These are phyloP conservation scores for Psilocybe tampanensis DNA, from an alignment of 768 basidiomycete species.

Conservation along the genomic window DNA sequence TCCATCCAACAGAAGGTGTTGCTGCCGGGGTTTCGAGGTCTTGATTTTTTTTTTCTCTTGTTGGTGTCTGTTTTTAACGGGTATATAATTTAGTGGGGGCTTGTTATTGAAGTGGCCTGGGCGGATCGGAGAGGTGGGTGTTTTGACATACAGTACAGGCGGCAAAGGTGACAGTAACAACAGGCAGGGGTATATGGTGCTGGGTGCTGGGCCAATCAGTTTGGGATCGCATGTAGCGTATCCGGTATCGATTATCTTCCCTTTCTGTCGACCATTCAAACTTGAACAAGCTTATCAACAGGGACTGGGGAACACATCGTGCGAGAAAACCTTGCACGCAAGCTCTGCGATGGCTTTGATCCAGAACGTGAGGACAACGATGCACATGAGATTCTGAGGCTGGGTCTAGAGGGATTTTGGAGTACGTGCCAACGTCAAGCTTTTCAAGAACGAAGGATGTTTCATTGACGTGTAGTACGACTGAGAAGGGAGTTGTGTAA, in stretches of 20 bases:
- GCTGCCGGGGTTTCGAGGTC: slow-evolving; percentile 82
- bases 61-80: neutral
- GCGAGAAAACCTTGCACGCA: slow-evolving; percentile 54
- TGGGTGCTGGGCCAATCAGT: slow-evolving; percentile 70
- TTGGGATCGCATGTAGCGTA: slow-evolving; percentile 68
- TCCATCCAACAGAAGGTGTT: slow-evolving; percentile 43
- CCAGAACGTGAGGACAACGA: slow-evolving; percentile 32
- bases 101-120: slow-evolving; percentile 77
- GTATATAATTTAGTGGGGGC: slow-evolving; percentile 57
- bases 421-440: slow-evolving; percentile 35
- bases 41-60: neutral
- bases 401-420: slow-evolving; percentile 50
- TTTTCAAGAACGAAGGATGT: neutral
- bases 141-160: neutral
- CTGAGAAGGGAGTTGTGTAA: slow-evolving; percentile 16
- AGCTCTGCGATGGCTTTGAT: slow-evolving; percentile 49
- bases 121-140: slow-evolving; percentile 69
- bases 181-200: slow-evolving; percentile 75
- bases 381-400: slow-evolving; percentile 55
- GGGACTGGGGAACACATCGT: slow-evolving; percentile 77
- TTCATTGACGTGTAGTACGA: neutral
- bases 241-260: slow-evolving; percentile 45
- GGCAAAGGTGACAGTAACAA: neutral
- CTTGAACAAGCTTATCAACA: slow-evolving; percentile 21
- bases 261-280: neutral